These are phyloP conservation scores for Fraxinus floribunda DNA, from an alignment of 305 asterid genomes.

Conservation along the genomic window DNA sequence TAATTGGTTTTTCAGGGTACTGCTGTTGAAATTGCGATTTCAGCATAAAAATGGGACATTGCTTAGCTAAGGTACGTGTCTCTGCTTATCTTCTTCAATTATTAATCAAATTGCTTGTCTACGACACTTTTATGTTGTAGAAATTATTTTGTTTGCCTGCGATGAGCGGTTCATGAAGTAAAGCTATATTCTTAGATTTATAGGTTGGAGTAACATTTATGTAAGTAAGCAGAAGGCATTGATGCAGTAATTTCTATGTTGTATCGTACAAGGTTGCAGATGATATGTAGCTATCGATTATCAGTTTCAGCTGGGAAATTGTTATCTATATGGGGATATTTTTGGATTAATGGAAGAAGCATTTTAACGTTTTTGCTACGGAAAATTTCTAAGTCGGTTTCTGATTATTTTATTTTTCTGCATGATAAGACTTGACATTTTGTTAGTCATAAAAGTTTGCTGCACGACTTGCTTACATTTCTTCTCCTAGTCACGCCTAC, in stretches of 20 bases:
- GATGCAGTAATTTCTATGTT: not conserved
- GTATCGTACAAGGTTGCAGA: not conserved
- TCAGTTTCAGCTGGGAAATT: not conserved
- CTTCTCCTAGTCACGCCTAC: not conserved
- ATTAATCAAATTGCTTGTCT: not conserved
- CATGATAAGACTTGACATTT: not conserved
- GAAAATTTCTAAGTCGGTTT: not conserved
- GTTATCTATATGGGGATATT: not conserved
- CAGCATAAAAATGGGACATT: constrained; percentile 47
- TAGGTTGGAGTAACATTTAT: not conserved
- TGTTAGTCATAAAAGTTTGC: not conserved
- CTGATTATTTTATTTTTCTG: not conserved
- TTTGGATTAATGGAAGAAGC: not conserved
- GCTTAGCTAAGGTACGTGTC: constrained; percentile 50
- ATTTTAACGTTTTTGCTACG: not conserved
- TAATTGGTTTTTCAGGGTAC: not conserved
- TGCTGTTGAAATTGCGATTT: not conserved
- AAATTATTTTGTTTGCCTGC: not conserved
- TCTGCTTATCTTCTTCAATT: not conserved
- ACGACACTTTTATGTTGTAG: not conserved
- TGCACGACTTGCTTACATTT: not conserved
- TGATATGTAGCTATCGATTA: not conserved
- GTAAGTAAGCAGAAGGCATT: not conserved
- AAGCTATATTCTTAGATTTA: not conserved
- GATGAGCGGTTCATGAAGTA: not conserved